These are phyloP conservation scores for Cryptosporidium felis DNA, from an alignment of 169 alveolate species.

Conservation along the genomic window DNA sequence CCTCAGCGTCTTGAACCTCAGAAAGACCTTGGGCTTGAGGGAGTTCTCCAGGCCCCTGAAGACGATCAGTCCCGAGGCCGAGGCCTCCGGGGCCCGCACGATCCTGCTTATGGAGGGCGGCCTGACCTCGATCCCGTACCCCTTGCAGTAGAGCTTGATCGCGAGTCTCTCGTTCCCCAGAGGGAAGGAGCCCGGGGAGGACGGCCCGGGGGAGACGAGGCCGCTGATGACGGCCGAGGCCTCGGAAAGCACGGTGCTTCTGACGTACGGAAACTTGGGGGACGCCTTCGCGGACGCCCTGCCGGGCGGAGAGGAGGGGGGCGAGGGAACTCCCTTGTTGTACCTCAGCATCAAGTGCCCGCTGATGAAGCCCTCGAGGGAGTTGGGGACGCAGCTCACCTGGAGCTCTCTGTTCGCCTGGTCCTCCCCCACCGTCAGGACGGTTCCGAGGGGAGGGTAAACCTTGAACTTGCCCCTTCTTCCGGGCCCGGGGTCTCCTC, in stretches of 20 bases:
- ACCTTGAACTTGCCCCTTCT: slow-evolving; percentile 49
- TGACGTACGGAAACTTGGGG: slow-evolving; percentile 28
- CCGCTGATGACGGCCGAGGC: background rate
- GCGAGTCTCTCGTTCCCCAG: slow-evolving; percentile 58
- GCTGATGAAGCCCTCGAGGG: slow-evolving; percentile 52
- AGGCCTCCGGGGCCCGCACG: background rate
- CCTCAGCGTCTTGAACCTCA: slow-evolving; percentile 25
- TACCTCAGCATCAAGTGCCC: slow-evolving; percentile 44
- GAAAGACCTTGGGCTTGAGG: slow-evolving; percentile 11
- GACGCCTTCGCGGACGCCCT: background rate
- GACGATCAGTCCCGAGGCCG: background rate
- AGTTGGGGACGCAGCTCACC: slow-evolving; percentile 47
- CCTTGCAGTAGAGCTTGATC: slow-evolving; percentile 53
- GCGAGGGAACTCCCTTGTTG: slow-evolving; percentile 6
- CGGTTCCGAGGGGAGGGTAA: slow-evolving; percentile 65
- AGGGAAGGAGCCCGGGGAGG: background rate
- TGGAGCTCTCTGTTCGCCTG: slow-evolving; percentile 38
- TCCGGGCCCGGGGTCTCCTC: background rate
- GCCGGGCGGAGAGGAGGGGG: background rate
- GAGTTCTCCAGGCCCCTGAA: slow-evolving; percentile 59
- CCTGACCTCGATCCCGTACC: slow-evolving; percentile 45
- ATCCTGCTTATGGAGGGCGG: slow-evolving; percentile 63
- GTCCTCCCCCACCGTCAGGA: slow-evolving; percentile 28
- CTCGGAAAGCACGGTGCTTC: slow-evolving; percentile 15
- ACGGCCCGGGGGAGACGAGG: background rate